Base-by-base conservation (phyloP, 1,284 basidiomycete genomes). In the Papiliotrema laurentii region DNA sequence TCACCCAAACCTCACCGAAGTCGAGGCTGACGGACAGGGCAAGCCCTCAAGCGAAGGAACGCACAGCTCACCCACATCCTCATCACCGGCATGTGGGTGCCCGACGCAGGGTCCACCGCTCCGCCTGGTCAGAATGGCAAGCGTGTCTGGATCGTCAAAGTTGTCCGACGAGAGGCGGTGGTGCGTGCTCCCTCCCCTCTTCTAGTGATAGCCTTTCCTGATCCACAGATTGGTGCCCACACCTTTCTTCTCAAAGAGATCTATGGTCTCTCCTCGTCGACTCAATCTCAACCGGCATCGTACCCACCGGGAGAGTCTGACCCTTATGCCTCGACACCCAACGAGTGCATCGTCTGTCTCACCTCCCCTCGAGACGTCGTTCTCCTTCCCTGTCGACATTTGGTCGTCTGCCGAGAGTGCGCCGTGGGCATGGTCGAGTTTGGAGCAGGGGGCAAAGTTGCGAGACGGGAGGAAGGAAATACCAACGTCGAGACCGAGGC, bases 381-480 rank as follows among this genome's bases (percentile, higher is more conserved):
- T 2, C 80, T 93, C 5, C 79, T 93, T 5, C 90, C 89, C 0
- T 93, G 90, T 68, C 78, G 89, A 47, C 90, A 93, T 71, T 79
- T 93, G 25, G 89, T 93, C 47, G 90, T 90, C 5, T 93, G 90
- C 74, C 83, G 87, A 58, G 89, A 92, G 40, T 93, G 89, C 60
- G 89, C 89, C 0, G 74, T 92, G 38, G 92, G 92, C 65, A 93
- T 93, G 90, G 84, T 93, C 34, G 90, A 93, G 68, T 93, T 89
- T 67, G 90, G 90, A 31, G 90, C 90, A 0, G 89, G 90, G 2
- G 89, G 89, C 4, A 83, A 79, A 35, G 86, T 92, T 37, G 80
- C 78, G 21, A 81, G 89, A 49, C 68, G 77, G 10, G 79, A 81
- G 36, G 81, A 81, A 24, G 69, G 47, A 5, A 55, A 43, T 16